These are phyloP conservation scores for Thelonectria olida DNA, from an alignment of 2,329 filamentous ascomycete species.

Conservation along the genomic window DNA sequence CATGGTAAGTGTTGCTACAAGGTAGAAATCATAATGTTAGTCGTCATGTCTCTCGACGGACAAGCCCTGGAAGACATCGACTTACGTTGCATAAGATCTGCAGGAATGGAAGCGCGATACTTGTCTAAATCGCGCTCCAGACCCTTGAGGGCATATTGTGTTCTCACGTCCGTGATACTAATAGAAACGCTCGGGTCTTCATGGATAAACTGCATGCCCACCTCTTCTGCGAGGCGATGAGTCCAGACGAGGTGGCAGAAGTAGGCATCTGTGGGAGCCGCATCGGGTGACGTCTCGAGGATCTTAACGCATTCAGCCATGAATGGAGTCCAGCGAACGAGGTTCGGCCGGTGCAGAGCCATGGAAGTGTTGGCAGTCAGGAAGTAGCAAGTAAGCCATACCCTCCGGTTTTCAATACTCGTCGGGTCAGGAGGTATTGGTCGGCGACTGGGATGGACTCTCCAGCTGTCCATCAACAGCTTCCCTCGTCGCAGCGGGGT, in stretches of 20 bases:
- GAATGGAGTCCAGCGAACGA: slow-evolving; percentile 68
- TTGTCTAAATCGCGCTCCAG: slow-evolving; percentile 72
- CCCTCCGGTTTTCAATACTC: slow-evolving; percentile 63
- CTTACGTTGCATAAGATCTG: slow-evolving; percentile 65
- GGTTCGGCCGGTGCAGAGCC: slow-evolving; percentile 67
- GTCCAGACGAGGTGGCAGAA: slow-evolving; percentile 69
- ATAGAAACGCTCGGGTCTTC: slow-evolving; percentile 67
- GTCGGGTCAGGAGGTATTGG: slow-evolving; percentile 58
- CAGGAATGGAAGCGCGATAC: slow-evolving; percentile 64
- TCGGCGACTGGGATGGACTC: slow-evolving; percentile 54
- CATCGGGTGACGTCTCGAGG: slow-evolving; percentile 62
- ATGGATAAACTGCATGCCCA: slow-evolving; percentile 71
- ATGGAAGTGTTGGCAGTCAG: slow-evolving; percentile 68
- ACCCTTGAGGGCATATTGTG: slow-evolving; percentile 70
- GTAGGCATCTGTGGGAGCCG: slow-evolving; percentile 64
- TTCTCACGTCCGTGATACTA: slow-evolving; percentile 69
- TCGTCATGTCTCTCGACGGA: background rate
- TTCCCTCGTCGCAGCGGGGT: slow-evolving; percentile 30
- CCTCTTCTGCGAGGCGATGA: slow-evolving; percentile 73
- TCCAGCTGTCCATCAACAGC: slow-evolving; percentile 43
- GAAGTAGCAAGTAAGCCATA: slow-evolving; percentile 69
- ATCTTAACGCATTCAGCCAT: slow-evolving; percentile 68
- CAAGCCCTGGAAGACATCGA: slow-evolving; percentile 20
- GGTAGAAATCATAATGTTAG: background rate
- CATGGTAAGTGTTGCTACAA: slow-evolving; percentile 67